phyloP scores from a whole-genome alignment of 805 yeast genomes.

The Ascoidea rubescens region DNA sequence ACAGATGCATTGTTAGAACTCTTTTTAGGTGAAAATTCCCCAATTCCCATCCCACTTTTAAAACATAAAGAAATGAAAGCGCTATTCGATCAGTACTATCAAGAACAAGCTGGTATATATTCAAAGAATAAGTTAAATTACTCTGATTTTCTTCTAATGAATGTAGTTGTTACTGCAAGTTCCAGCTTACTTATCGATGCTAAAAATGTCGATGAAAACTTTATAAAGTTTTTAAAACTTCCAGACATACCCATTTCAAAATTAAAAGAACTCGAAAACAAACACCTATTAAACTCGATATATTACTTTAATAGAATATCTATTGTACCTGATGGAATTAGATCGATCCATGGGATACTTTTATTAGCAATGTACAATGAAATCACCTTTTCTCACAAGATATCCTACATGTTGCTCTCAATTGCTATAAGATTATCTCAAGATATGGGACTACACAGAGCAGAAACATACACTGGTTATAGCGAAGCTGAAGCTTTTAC shows the following conservation, averaged over 20 bases:
- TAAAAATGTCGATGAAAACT: not conserved
- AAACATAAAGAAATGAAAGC: no score
- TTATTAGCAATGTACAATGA: conserved; percentile 27
- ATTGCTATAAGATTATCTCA: conserved; percentile 39
- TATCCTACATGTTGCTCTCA: conserved; percentile 26
- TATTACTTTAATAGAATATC: no score
- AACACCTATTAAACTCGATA: not conserved
- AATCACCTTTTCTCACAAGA: conserved; percentile 23
- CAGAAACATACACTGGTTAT: conserved; percentile 28
- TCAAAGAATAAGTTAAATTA: no score
- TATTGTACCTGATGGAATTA: conserved; percentile 20
- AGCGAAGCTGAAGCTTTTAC: conserved; percentile 21
- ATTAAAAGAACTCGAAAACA: not conserved
- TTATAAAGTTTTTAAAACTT: not conserved
- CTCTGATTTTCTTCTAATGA: not conserved
- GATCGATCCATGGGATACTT: conserved; percentile 37
- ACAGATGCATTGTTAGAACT: no score
- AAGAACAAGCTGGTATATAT: not conserved
- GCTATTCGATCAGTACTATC: not conserved
- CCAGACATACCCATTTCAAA: not conserved
- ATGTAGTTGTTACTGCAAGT: not conserved
- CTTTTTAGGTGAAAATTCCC: no score
- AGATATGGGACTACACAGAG: conserved; percentile 42
- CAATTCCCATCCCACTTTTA: not conserved
- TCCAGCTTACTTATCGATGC: not conserved